Evolutionary conservation across 2,329 filamentous ascomycete genomes (phyloP), one percentile per base, ranked within the genome.

Genomic region (Aspergillus novoparasiticus): DNA sequence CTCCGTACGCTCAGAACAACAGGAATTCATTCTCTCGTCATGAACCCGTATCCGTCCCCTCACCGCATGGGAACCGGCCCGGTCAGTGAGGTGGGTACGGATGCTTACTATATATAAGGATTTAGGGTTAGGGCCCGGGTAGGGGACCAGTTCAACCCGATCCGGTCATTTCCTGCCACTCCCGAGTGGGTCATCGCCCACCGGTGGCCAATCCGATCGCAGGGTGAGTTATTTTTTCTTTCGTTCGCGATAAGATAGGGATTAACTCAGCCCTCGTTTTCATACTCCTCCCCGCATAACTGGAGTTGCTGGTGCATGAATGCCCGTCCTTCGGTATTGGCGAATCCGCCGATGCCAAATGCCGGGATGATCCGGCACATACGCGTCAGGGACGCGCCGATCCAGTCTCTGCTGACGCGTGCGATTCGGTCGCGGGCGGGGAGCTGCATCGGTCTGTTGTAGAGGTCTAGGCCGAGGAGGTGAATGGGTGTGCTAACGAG

Each of bases 361-460:
- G 93, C 93, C 43, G 93, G 93, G 19, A 96, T 85, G 70, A 96
- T 96, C 63, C 93, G 85, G 68, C 90, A 90, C 78, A 96, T 90
- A 66, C 93, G 82, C 16, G 93, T 92, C 28, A 86, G 75, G 11
- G 87, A 86, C 74, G 90, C 94, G 63, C 90, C 84, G 12, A 84
- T 81, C 91, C 93, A 96, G 74, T 95, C 92, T 68, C 86, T 83
- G 64, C 86, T 82, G 16, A 97, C 86, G 56, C 86, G 85, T 0
- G 77, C 72, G 75, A 86, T 84, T 11, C 93, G 82, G 14, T 91
- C 86, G 51, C 76, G 74, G 74, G 85, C 83, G 2, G 80, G 76
- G 64, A 79, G 78, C 9, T 65, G 71, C 19, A 71, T 73, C 16
- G 76, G 82, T 14, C 92, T 82, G 75, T 96, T 96, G 76, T 96